phyloP scores from a whole-genome alignment of 805 yeast genomes.

The Candida schatavii region DNA sequence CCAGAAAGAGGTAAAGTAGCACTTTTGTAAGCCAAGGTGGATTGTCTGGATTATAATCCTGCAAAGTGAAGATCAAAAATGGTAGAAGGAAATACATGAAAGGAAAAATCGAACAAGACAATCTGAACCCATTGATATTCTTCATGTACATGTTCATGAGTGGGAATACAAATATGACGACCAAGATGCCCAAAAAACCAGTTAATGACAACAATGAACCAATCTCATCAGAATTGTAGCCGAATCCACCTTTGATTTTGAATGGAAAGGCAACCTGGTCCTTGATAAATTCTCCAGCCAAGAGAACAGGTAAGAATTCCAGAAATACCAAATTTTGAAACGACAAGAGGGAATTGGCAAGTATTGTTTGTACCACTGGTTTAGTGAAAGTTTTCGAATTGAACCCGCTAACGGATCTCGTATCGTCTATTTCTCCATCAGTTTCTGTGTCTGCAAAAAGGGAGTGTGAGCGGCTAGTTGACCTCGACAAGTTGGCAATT shows the following conservation, averaged over 20 bases:
- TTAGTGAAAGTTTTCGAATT: constrained; percentile 24
- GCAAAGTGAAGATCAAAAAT: constrained; percentile 43
- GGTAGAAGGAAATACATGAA: constrained; percentile 46
- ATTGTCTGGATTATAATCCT: constrained; percentile 25
- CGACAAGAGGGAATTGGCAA: constrained; percentile 41
- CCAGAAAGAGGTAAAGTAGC: constrained; percentile 26
- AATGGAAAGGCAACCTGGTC: constrained; percentile 44
- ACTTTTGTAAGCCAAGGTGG: constrained; percentile 18
- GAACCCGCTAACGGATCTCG: constrained; percentile 12
- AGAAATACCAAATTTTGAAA: constrained; percentile 49
- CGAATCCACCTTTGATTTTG: constrained; percentile 51
- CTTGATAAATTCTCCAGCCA: constrained; percentile 33
- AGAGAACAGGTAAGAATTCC: constrained; percentile 54
- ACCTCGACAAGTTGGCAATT: constrained; percentile 6
- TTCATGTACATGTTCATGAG: constrained; percentile 46
- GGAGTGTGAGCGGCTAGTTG: constrained; percentile 2
- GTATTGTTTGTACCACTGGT: constrained; percentile 27
- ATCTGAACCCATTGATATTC: constrained; percentile 43
- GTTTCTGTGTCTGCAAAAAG: constrained; percentile 2
- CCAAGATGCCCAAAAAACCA: constrained; percentile 50
- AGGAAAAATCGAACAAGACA: constrained; percentile 41
- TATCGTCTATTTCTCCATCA: background rate
- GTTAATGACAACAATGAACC: constrained; percentile 50
- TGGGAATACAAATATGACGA: constrained; percentile 52
- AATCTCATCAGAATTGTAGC: constrained; percentile 42